Conservation (phyloP, 345 rosid species). For the Sisymbrium altissimum region DNA sequence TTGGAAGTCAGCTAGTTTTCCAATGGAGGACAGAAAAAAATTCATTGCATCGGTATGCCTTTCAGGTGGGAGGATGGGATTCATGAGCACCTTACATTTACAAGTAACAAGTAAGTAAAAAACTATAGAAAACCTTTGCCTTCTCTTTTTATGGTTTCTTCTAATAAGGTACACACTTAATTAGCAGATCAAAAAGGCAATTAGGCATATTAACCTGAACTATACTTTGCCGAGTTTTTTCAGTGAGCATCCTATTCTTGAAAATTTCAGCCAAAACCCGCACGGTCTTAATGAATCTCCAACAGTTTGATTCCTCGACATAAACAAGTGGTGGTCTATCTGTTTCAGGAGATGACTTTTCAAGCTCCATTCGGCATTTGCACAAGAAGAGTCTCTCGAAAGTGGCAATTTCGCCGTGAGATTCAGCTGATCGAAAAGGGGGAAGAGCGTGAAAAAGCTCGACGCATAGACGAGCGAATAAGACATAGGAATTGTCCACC, state of each 20-base stretch:
- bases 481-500: slow-evolving; percentile 7
- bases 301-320: neutral
- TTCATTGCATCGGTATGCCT: slow-evolving; percentile 16
- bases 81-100: slow-evolving; percentile 19
- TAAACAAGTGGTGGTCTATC: neutral
- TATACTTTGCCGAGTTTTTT: neutral
- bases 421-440: neutral
- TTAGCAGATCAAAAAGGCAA: neutral
- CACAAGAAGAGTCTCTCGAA: slow-evolving; percentile 3
- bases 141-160: too few relatives aligned
- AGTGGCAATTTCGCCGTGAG: slow-evolving; percentile 1
- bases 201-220: slow-evolving; percentile 4
- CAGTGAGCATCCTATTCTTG: neutral
- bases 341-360: neutral
- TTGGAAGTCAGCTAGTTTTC: neutral
- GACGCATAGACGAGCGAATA: slow-evolving; percentile 21
- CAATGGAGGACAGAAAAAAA: slow-evolving; percentile 1
- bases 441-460: slow-evolving; percentile 19
- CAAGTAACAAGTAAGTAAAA: neutral
- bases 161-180: too few relatives aligned
- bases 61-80: slow-evolving; percentile 23
- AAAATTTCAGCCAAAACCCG: slow-evolving; percentile 12
- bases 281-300: slow-evolving; percentile 14
- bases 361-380: slow-evolving; percentile 17
- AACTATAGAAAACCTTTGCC: too few relatives aligned